A percentile compares a stretch with the other conserved stretches of the same genome.
These are phyloP conservation scores for Naganishia randhawae DNA, from an alignment of 768 basidiomycete genomes.

Conservation along the genomic window DNA sequence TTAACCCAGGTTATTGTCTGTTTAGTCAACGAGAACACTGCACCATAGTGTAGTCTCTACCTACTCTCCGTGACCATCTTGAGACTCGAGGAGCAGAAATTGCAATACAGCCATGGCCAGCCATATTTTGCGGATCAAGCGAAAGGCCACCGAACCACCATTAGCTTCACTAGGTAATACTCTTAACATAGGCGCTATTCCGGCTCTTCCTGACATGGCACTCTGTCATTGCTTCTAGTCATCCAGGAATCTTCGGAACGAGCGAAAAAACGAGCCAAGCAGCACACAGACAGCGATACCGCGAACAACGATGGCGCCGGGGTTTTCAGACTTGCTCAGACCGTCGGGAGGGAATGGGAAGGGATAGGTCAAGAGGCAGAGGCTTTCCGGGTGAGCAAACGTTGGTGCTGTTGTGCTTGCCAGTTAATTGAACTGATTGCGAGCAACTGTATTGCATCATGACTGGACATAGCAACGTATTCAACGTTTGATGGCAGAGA, in stretches of 20 bases:
- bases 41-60: no score
- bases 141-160: constrained; percentile 49
- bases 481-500: constrained; percentile 23
- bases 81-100: neutral
- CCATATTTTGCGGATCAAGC: constrained; percentile 48
- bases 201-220: neutral
- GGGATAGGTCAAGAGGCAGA: constrained; percentile 45
- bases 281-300: constrained; percentile 24
- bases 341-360: constrained; percentile 47
- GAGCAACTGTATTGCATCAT: neutral
- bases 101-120: neutral
- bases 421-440: no score
- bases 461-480: constrained; percentile 26
- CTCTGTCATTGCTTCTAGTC: constrained; percentile 31
- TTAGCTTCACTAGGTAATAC: constrained; percentile 45
- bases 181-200: no score
- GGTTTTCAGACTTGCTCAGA: constrained; percentile 50
- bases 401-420: no score
- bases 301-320: constrained; percentile 31
- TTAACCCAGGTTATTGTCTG: no score
- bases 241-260: constrained; percentile 42
- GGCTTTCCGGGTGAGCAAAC: constrained; percentile 40
- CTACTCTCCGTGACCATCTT: no score
- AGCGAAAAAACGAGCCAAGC: constrained; percentile 34
- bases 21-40: no score